A percentile compares a stretch with the other conserved stretches of the same genome.
Conservation (phyloP, 2,329 filamentous ascomycete genomes). For the Colletotrichum spinosum region DNA sequence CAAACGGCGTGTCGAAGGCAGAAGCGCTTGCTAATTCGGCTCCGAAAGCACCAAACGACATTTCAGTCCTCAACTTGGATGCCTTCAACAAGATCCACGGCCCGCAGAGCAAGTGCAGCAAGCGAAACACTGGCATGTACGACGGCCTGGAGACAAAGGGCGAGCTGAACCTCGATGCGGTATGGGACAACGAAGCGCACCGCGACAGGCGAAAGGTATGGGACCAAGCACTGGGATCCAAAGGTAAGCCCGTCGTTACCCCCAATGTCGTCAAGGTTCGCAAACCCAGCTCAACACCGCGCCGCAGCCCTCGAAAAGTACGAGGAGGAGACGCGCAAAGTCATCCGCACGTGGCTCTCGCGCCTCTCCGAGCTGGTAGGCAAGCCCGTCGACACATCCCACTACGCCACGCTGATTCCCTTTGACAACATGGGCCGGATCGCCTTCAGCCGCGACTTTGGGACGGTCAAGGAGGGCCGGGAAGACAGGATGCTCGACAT, state of each 20-base stretch:
- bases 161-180: constrained; percentile 40
- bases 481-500: constrained; percentile 41
- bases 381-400: constrained; percentile 39
- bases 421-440: constrained; percentile 46
- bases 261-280: not conserved
- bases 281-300: not conserved
- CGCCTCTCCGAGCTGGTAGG: constrained; percentile 38
- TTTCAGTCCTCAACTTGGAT: constrained; percentile 37
- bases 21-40: not conserved
- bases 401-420: constrained; percentile 42
- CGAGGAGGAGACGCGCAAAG: constrained; percentile 39
- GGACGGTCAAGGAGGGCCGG: constrained; percentile 40
- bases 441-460: constrained; percentile 42
- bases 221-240: constrained; percentile 42
- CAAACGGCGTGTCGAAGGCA: not conserved
- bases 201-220: constrained; percentile 42
- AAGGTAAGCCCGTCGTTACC: constrained; percentile 19
- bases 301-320: constrained; percentile 38
- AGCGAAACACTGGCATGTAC: constrained; percentile 39
- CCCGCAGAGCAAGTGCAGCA: constrained; percentile 38
- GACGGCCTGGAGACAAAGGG: constrained; percentile 34
- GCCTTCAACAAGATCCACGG: constrained; percentile 40
- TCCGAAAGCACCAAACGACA: constrained; percentile 39
- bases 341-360: constrained; percentile 39
- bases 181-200: constrained; percentile 40